Evolutionary conservation across 176 grass and related monocot genomes (phyloP).

Genomic region (Bromus sterilis): DNA sequence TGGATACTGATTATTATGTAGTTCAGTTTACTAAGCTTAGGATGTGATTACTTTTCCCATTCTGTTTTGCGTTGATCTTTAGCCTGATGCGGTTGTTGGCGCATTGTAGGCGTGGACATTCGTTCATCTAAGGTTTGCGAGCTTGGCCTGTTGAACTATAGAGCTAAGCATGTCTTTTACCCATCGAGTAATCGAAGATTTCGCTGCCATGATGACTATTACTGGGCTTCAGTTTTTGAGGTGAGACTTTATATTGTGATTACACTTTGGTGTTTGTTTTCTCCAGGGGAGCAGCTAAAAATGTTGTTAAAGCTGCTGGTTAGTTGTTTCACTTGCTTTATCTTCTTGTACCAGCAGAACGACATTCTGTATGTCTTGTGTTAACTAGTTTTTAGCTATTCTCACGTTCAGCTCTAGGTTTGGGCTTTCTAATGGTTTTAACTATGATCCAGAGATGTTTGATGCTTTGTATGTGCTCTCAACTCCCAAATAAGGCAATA

Average conservation of each 20-base stretch:
- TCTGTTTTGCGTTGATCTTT: constrained; percentile 1
- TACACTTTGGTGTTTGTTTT: not conserved
- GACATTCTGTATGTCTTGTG: not conserved
- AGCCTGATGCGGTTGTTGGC: constrained; percentile 15
- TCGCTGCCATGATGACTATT: constrained; percentile 87
- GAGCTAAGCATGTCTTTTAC: constrained; percentile 84
- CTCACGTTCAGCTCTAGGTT: not conserved
- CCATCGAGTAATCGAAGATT: constrained; percentile 67
- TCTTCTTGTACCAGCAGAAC: not conserved
- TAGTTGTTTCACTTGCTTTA: not conserved
- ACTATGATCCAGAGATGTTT: no score
- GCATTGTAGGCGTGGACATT: constrained; percentile 68
- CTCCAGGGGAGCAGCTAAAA: not conserved
- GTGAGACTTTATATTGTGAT: constrained; percentile 28
- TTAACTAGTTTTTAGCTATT: not conserved
- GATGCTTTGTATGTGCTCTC: not conserved
- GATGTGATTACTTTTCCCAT: constrained; percentile 1
- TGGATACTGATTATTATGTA: not conserved
- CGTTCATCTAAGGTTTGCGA: constrained; percentile 82
- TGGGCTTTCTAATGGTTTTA: not conserved
- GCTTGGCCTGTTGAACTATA: constrained; percentile 85
- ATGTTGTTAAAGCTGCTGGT: not conserved
- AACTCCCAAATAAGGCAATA: not conserved
- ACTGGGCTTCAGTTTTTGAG: constrained; percentile 96
- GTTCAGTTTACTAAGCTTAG: not conserved